These are phyloP conservation scores for Oryza glumipatula DNA, from an alignment of 176 grass and related monocot genomes.

Conservation along the genomic window DNA sequence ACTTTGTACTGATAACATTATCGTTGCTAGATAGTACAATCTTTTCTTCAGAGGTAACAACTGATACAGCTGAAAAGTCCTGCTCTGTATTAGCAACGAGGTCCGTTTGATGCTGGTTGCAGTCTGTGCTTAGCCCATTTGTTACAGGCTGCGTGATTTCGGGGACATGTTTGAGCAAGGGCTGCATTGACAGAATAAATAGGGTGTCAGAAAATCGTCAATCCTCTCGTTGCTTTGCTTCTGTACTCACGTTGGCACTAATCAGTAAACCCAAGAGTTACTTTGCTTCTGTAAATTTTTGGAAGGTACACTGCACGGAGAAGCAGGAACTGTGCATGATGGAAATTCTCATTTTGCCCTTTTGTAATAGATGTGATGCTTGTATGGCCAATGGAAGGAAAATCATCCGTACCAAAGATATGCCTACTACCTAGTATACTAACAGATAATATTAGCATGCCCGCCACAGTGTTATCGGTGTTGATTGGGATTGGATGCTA, in stretches of 20 bases:
- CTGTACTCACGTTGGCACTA: neutral
- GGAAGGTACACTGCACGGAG: neutral
- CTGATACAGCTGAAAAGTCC: neutral
- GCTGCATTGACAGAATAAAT: slow-evolving; percentile 34
- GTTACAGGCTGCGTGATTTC: neutral
- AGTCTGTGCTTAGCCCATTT: neutral
- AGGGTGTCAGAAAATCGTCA: neutral
- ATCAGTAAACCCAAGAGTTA: neutral
- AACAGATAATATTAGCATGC: neutral
- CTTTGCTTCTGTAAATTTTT: neutral
- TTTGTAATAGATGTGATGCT: neutral
- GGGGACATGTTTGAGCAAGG: slow-evolving; percentile 43
- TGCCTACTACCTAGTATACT: neutral
- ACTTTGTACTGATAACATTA: neutral
- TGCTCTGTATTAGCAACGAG: neutral
- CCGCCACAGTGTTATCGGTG: slow-evolving; percentile 1
- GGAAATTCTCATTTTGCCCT: neutral
- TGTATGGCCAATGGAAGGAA: slow-evolving; percentile 1
- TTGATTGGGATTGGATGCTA: slow-evolving; percentile 16
- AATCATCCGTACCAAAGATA: slow-evolving; percentile 1
- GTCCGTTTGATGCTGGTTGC: neutral
- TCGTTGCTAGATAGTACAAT: neutral
- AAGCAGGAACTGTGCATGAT: slow-evolving; percentile 3
- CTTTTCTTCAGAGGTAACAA: slow-evolving; percentile 28
- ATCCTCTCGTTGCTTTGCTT: neutral